These are phyloP conservation scores for Ustilago trichophora DNA, from an alignment of 1,284 basidiomycete genomes.

Conservation along the genomic window DNA sequence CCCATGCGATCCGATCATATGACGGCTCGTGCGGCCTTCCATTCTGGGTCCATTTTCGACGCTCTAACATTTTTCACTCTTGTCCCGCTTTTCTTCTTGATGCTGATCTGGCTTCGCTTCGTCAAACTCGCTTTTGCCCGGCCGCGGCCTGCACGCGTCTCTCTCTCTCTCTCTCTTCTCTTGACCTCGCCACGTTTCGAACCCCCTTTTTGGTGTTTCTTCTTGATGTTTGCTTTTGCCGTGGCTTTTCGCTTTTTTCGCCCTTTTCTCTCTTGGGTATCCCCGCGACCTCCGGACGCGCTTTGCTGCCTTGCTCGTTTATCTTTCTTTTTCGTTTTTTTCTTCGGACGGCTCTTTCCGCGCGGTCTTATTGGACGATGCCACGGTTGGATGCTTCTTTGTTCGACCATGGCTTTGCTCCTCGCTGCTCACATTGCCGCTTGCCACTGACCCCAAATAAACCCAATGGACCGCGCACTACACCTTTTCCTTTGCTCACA, in stretches of 20 bases:
- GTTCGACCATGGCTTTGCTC: too few species aligned
- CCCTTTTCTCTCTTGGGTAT: conserved; percentile 5
- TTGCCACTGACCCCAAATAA: too few species aligned
- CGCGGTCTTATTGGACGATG: conserved; percentile 9
- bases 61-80: conserved; percentile 30
- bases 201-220: too few species aligned
- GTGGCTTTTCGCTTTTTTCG: too few species aligned
- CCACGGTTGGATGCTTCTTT: too few species aligned
- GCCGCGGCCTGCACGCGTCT: not conserved
- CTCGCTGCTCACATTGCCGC: not conserved
- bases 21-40: conserved; percentile 3
- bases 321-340: too few species aligned
- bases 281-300: conserved; percentile 33
- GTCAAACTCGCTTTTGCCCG: not conserved
- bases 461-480: too few species aligned
- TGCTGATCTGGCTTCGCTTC: not conserved
- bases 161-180: not conserved
- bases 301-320: not conserved
- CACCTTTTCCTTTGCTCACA: too few species aligned
- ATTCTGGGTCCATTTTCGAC: not conserved
- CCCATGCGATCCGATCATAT: not conserved
- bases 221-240: too few species aligned
- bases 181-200: too few species aligned
- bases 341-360: conserved; percentile 28
- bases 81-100: not conserved